These are phyloP conservation scores for Arthrobotrys sphaeroides DNA, from an alignment of 2,329 filamentous ascomycete species.

Conservation along the genomic window DNA sequence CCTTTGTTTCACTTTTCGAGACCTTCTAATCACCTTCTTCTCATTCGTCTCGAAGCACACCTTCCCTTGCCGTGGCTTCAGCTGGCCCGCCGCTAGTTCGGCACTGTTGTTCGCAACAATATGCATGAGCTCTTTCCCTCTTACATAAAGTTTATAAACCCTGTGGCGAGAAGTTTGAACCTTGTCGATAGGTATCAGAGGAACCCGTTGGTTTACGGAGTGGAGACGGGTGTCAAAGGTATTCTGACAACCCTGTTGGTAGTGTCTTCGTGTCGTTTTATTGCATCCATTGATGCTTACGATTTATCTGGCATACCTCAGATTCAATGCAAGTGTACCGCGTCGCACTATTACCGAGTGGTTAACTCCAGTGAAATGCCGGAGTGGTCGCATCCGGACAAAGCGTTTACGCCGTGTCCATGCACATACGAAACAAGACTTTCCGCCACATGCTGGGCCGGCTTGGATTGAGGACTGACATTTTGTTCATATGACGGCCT, in stretches of 20 bases:
- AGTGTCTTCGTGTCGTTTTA: neutral
- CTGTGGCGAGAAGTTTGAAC: neutral
- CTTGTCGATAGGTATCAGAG: too few relatives aligned
- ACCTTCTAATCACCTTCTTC: neutral
- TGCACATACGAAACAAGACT: too few relatives aligned
- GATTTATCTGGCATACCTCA: too few relatives aligned
- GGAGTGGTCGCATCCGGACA: too few relatives aligned
- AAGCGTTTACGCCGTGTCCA: too few relatives aligned
- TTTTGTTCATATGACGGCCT: too few relatives aligned
- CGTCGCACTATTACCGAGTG: too few relatives aligned
- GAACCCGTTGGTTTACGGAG: neutral
- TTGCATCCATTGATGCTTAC: too few relatives aligned
- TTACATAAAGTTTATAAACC: constrained; percentile 1
- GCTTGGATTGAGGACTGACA: too few relatives aligned
- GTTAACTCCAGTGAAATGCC: too few relatives aligned
- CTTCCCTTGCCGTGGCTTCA: neutral
- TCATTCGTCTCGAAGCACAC: neutral
- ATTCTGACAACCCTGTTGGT: neutral
- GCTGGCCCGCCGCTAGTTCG: neutral
- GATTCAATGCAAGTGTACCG: too few relatives aligned
- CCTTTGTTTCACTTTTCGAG: neutral
- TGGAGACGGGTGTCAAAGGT: neutral
- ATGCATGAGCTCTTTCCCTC: neutral
- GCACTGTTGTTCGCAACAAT: neutral
- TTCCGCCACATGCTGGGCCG: too few relatives aligned